Conservation (phyloP, 2,329 filamentous ascomycete species). For the Ophiostoma perfectum region DNA sequence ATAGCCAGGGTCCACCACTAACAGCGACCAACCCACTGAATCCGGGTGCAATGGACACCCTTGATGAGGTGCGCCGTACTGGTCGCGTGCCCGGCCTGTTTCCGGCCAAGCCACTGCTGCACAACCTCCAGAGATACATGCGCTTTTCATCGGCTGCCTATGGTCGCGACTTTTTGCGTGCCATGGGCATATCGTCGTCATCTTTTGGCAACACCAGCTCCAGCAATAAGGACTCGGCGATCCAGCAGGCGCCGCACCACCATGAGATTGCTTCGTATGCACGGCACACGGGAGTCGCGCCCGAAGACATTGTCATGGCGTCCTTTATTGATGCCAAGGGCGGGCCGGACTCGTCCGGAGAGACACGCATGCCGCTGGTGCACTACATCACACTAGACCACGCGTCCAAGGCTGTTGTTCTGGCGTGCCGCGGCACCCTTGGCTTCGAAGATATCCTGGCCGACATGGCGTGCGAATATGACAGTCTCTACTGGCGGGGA, state of each 20-base stretch:
- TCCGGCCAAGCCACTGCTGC: slow-evolving; percentile 53
- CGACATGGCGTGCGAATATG: slow-evolving; percentile 70
- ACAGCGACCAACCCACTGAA: slow-evolving; percentile 27
- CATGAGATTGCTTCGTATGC: slow-evolving; percentile 62
- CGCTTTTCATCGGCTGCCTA: slow-evolving; percentile 63
- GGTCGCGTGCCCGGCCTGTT: slow-evolving; percentile 56
- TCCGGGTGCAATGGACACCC: slow-evolving; percentile 36
- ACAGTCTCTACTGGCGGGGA: slow-evolving; percentile 58
- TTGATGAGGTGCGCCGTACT: slow-evolving; percentile 46
- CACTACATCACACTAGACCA: slow-evolving; percentile 70
- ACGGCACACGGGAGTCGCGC: slow-evolving; percentile 54
- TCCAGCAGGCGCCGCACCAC: slow-evolving; percentile 34
- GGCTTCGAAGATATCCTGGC: slow-evolving; percentile 70
- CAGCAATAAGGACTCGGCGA: slow-evolving; percentile 30
- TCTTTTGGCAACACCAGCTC: slow-evolving; percentile 43
- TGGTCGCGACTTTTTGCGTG: slow-evolving; percentile 56
- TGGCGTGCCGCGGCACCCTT: slow-evolving; percentile 66
- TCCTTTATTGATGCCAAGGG: slow-evolving; percentile 67
- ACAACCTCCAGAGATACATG: slow-evolving; percentile 60
- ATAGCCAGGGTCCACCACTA: neutral
- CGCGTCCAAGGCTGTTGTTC: slow-evolving; percentile 63
- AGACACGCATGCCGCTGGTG: slow-evolving; percentile 63
- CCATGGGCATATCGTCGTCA: slow-evolving; percentile 56
- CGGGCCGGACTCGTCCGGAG: slow-evolving; percentile 58
- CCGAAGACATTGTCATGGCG: slow-evolving; percentile 58